Evolutionary conservation across 2,329 filamentous ascomycete genomes (phyloP), one percentile per base, ranked within the genome.

Genomic region (Penicillium capsulatum): DNA sequence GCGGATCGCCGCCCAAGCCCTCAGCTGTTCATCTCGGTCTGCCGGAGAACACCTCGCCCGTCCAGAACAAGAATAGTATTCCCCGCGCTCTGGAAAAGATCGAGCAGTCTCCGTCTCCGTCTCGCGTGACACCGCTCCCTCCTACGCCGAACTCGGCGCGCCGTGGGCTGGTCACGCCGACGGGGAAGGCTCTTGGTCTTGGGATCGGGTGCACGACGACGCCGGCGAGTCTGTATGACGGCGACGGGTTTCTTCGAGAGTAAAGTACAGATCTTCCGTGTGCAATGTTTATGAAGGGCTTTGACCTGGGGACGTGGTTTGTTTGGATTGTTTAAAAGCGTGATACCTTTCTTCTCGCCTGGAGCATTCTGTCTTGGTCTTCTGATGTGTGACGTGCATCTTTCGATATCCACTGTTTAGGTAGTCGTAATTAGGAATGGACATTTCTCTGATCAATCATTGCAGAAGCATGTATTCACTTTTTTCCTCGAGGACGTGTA

Each of bases 141-240:
- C 31, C 44, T 10, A 47, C 50, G 4, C 48, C 51, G 11, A 39
- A 31, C 8, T 48, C 51, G 11, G 32, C 48, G 22, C 44, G 44
- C 15, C 49, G 48, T n/a, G 54, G 43, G 9, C 46, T 53, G 40
- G 55, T 39, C 14, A 64, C 58, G 2, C 60, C 61, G 1, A 55
- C 45, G 11, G 48, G 51, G 16, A 58, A 60, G 40, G 38, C 45
- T 0, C 43, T 60, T 9, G 59, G 55, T 3, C 46, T 61, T 28
- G 60, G 60, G 2, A 51, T 59, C 37, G 59, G 53, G 5, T 49
- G 47, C 31, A 57, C 58, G 9, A 32, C 26, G n/a, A 72, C 67
- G 33, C 69, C 68, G 24, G 66, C 55, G 36, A 73, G 70, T 54
- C 50, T 73, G 47, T 74, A 74, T 51, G 71, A 73, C 46, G 46